phyloP scores from a whole-genome alignment of 176 grass and related monocot species.

The Eragrostis curvula region DNA sequence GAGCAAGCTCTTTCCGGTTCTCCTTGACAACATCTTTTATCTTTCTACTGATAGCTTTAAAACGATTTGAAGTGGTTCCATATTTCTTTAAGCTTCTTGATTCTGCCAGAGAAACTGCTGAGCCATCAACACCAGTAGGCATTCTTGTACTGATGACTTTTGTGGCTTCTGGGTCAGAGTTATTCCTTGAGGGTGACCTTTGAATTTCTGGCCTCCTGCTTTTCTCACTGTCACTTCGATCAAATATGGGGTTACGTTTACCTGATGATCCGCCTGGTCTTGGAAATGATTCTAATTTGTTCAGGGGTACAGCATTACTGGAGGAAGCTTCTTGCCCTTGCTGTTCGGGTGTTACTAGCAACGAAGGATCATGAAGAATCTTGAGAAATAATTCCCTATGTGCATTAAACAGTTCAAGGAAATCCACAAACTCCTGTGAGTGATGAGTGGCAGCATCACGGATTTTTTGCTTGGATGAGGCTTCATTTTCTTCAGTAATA shows the following conservation, averaged over 20 bases:
- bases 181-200: constrained; percentile 32
- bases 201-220: constrained; percentile 31
- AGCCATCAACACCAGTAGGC: constrained; percentile 35
- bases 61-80: constrained; percentile 49
- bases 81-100: constrained; percentile 47
- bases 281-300: constrained; percentile 54
- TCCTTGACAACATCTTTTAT: constrained; percentile 70
- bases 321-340: constrained; percentile 58
- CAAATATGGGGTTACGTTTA: constrained; percentile 58
- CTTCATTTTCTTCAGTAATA: constrained; percentile 28
- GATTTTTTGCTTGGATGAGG: constrained; percentile 25
- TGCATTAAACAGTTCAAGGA: constrained; percentile 59
- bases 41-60: constrained; percentile 59
- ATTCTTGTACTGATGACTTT: constrained; percentile 53
- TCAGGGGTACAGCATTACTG: constrained; percentile 2
- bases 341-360: constrained; percentile 40
- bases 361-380: constrained; percentile 70
- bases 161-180: constrained; percentile 23
- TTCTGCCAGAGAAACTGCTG: constrained; percentile 37
- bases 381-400: constrained; percentile 73
- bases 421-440: constrained; percentile 71
- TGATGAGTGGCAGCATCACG: constrained; percentile 42
- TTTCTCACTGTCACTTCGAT: constrained; percentile 50
- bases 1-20: constrained; percentile 55
- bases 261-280: constrained; percentile 46